Percentiles rank a stretch among this genome's conserved stretches.
Evolutionary conservation across 768 basidiomycete species (phyloP).

Genomic region (Sarcodon sp.): DNA sequence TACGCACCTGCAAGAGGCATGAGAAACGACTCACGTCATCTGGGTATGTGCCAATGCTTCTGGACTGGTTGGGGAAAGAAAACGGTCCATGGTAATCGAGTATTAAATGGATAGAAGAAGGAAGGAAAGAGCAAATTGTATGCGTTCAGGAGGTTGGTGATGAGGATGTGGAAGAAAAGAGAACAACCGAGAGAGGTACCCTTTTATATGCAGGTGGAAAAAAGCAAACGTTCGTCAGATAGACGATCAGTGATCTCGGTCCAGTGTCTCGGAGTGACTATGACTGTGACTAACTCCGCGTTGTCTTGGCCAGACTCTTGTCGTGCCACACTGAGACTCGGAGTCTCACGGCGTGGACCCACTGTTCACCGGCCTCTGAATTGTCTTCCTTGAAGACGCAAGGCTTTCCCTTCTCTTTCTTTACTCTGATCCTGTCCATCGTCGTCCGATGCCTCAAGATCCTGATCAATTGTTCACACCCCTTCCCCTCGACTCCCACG

Average conservation of each 20-base stretch:
- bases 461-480: conserved; percentile 22
- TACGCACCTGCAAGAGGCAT: conserved; percentile 2
- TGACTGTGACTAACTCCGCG: background rate
- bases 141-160: conserved; percentile 2
- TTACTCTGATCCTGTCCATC: too few species aligned
- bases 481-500: conserved; percentile 26
- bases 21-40: conserved; percentile 37
- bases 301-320: background rate
- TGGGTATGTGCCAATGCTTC: conserved; percentile 63
- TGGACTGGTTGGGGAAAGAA: conserved; percentile 59
- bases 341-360: too few species aligned
- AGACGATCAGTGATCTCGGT: background rate
- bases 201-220: background rate
- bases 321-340: background rate
- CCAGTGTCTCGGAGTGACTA: background rate
- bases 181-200: background rate
- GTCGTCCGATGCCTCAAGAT: too few species aligned
- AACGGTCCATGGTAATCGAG: conserved; percentile 42
- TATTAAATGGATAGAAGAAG: background rate
- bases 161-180: background rate
- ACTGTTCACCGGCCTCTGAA: too few species aligned
- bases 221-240: background rate
- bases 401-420: too few species aligned
- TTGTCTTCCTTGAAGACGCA: too few species aligned
- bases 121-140: background rate